Base-by-base conservation (phyloP, 2,329 filamentous ascomycete species). In the Amauroascus verrucosus region DNA sequence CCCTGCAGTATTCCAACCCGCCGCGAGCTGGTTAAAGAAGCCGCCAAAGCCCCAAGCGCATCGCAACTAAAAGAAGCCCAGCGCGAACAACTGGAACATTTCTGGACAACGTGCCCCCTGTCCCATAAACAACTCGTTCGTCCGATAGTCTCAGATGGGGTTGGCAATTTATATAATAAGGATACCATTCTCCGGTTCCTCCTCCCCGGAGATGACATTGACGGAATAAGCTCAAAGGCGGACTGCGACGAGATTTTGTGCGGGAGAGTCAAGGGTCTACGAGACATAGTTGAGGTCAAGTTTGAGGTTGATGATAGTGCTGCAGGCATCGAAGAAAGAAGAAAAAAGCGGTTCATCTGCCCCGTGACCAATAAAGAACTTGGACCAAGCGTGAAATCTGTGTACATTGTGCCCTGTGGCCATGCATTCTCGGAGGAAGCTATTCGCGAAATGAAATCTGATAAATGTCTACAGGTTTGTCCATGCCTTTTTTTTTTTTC, bases 1-100 rank as follows among this genome's bases (percentile, higher is more conserved):
- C 11, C 22, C 11, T 44, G n/a, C 35, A 82, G 88, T 61, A 98
- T 98, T 61, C 93, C 93, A 4, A 97, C 86, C 58, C 87, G 94
- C 30, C 86, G 89, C 65, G 94, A 98, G 71, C 86, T 98, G 44
- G 93, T 98, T 68, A 95, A 95, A 72, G 85, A 91, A 70, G 88
- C 90, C 26, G 88, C 90, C 40, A 86, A 88, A 62, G 79, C 83
- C 49, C 86, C 86, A 20, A 94, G 86, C 32, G 79, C 88, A 26
- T 84, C 87, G 45, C 86, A 97, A 73, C 74, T 95, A 54, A 97
- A 97, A 73, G 89, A 93, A 59, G 85, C 86, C 7, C 85, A 85
- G 60, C 82, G 85, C 65, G 91, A 96, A 69, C 86, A 87, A 40
- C 84, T 93, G 65, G 80, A 82, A 56, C 89, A 97, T 70, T 81